phyloP scores from a whole-genome alignment of 2,329 filamentous ascomycete species.

The Magnaporthales sp. region DNA sequence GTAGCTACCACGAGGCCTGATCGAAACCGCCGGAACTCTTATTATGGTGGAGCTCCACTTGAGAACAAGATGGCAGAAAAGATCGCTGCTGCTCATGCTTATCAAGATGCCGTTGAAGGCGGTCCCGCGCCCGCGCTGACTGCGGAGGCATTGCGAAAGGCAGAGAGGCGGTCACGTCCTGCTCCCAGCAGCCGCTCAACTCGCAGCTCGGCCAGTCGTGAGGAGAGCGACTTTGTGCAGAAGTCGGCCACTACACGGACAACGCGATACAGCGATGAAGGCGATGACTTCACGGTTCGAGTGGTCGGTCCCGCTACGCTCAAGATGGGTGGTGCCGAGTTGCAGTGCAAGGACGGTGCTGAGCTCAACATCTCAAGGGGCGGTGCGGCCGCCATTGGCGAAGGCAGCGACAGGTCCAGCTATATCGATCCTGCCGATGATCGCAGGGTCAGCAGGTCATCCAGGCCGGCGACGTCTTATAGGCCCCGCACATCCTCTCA shows the following conservation, averaged over 20 bases:
- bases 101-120: conserved; percentile 45
- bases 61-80: conserved; percentile 28
- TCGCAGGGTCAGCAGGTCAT: conserved; percentile 29
- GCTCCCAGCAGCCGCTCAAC: conserved; percentile 42
- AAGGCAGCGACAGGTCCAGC: conserved; percentile 41
- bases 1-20: conserved; percentile 18
- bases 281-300: conserved; percentile 53
- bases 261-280: conserved; percentile 44
- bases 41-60: conserved; percentile 23
- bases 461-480: conserved; percentile 32
- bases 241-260: conserved; percentile 50
- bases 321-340: conserved; percentile 46
- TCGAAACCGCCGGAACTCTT: conserved; percentile 28
- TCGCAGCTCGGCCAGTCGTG: conserved; percentile 49
- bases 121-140: conserved; percentile 38
- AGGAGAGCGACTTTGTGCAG: conserved; percentile 54
- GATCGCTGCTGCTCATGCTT: conserved; percentile 32
- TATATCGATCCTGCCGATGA: conserved; percentile 40
- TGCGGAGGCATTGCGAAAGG: conserved; percentile 44
- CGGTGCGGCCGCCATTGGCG: conserved; percentile 23
- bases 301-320: conserved; percentile 47
- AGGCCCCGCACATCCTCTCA: conserved; percentile 38
- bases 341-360: conserved; percentile 49
- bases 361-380: conserved; percentile 45
- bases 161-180: conserved; percentile 22